These are phyloP conservation scores for Kokia cookei DNA, from an alignment of 441 rosid species.

Conservation along the genomic window DNA sequence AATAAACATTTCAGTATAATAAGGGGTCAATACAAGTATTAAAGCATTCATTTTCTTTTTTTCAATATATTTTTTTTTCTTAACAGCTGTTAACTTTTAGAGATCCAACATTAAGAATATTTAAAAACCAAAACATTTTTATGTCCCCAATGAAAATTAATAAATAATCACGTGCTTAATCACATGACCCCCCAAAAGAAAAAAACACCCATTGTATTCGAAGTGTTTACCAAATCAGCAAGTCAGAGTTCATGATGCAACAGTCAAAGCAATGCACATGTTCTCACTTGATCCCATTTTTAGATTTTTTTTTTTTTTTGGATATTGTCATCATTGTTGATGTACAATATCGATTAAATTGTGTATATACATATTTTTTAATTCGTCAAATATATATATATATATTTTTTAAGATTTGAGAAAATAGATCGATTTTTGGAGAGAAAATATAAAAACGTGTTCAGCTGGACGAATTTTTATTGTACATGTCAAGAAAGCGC, in stretches of 20 bases:
- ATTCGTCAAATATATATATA: too few species aligned
- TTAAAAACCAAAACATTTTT: neutral
- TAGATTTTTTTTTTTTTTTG: neutral
- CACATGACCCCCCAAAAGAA: conserved; percentile 24
- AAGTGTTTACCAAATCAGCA: conserved; percentile 2
- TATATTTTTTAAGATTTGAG: too few species aligned
- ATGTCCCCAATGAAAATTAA: neutral
- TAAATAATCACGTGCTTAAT: conserved; percentile 24
- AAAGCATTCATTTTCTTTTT: too few species aligned
- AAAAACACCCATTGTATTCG: neutral
- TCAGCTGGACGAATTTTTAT: too few species aligned
- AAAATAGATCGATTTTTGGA: too few species aligned
- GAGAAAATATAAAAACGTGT: too few species aligned
- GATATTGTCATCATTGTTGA: too few species aligned
- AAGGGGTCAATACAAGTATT: too few species aligned
- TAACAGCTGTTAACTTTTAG: neutral
- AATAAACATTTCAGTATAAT: too few species aligned
- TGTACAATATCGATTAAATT: too few species aligned
- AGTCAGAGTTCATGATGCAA: conserved; percentile 23
- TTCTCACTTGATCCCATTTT: conserved; percentile 38
- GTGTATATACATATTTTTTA: too few species aligned
- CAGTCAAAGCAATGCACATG: conserved; percentile 73
- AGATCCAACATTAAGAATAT: conserved; percentile 14
- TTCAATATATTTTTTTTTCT: neutral
- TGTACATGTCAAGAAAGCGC: too few species aligned